Conservation (phyloP, 2,329 filamentous ascomycete species). For the Paradendryphiella salina region DNA sequence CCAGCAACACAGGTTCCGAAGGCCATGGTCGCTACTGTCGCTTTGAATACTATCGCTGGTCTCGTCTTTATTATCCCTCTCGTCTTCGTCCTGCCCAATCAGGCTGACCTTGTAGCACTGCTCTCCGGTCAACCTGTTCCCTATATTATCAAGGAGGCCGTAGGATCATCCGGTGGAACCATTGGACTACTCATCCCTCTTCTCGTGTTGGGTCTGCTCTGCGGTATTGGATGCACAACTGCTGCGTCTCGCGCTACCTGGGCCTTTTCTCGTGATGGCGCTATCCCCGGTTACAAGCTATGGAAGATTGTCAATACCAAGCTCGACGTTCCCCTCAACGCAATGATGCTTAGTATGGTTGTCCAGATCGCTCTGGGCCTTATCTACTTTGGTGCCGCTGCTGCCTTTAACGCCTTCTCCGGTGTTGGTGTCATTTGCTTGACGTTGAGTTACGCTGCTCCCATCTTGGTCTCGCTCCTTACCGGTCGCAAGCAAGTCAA, state of each 20-base stretch:
- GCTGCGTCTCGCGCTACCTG: slow-evolving; percentile 69
- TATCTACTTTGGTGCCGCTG: slow-evolving; percentile 70
- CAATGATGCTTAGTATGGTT: slow-evolving; percentile 71
- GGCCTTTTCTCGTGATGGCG: slow-evolving; percentile 71
- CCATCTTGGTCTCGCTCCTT: slow-evolving; percentile 66
- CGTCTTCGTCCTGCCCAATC: slow-evolving; percentile 69
- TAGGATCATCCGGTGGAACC: slow-evolving; percentile 63
- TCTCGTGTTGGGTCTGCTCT: slow-evolving; percentile 67
- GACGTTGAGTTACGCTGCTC: slow-evolving; percentile 68
- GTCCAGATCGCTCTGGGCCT: slow-evolving; percentile 66
- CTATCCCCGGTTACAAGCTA: slow-evolving; percentile 63
- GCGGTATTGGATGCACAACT: slow-evolving; percentile 70
- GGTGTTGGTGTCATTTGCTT: slow-evolving; percentile 71
- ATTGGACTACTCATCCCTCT: slow-evolving; percentile 67
- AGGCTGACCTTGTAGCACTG: slow-evolving; percentile 58
- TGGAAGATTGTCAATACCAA: slow-evolving; percentile 66
- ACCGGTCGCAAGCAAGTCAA: slow-evolving; percentile 63
- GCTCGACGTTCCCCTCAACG: slow-evolving; percentile 68
- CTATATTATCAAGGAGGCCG: slow-evolving; percentile 64
- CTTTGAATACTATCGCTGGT: slow-evolving; percentile 68
- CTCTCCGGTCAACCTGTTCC: slow-evolving; percentile 65
- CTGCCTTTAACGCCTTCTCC: slow-evolving; percentile 74
- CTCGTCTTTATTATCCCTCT: slow-evolving; percentile 70
- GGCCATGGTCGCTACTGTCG: slow-evolving; percentile 69
- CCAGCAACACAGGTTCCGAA: slow-evolving; percentile 71